phyloP scores from a whole-genome alignment of 192 early-diverging fungal species.

The Jimgerdemannia flammicorona region DNA sequence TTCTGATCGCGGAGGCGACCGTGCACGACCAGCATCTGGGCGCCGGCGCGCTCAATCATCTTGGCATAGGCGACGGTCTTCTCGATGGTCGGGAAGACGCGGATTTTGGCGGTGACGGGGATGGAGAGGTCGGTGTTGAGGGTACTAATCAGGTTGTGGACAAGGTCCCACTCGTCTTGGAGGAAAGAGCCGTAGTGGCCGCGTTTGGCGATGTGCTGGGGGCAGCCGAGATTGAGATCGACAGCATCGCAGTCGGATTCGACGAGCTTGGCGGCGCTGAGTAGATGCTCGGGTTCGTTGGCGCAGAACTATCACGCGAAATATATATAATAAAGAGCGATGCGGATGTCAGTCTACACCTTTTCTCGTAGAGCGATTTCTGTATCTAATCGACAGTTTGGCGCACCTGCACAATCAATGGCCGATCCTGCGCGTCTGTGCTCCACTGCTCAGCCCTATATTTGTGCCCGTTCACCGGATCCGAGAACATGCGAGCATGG shows the following conservation, averaged over 20 bases:
- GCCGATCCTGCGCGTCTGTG: constrained; percentile 64
- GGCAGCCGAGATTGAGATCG: constrained; percentile 95
- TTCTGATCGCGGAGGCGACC: constrained; percentile 96
- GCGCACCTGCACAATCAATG: constrained; percentile 76
- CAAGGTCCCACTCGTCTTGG: constrained; percentile 92
- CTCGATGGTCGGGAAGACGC: constrained; percentile 84
- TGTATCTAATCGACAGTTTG: background rate
- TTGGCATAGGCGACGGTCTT: constrained; percentile 93
- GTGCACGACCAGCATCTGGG: constrained; percentile 90
- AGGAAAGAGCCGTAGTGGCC: constrained; percentile 93
- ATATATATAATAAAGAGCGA: background rate
- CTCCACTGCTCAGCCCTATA: constrained; percentile 78
- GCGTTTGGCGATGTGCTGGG: constrained; percentile 88
- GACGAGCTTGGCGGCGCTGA: constrained; percentile 80
- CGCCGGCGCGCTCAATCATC: constrained; percentile 92
- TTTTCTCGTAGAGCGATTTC: too few relatives aligned
- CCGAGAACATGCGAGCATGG: constrained; percentile 83
- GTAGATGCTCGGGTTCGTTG: constrained; percentile 83
- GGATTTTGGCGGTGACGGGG: constrained; percentile 96
- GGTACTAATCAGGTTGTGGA: constrained; percentile 59
- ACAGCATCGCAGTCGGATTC: constrained; percentile 87
- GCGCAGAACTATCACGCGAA: constrained; percentile 78
- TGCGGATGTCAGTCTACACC: background rate
- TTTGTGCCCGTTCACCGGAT: constrained; percentile 47
- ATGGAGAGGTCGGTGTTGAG: constrained; percentile 79